Base-by-base conservation (phyloP, 2,329 filamentous ascomycete species). In the Aaosphaeria arxii region DNA sequence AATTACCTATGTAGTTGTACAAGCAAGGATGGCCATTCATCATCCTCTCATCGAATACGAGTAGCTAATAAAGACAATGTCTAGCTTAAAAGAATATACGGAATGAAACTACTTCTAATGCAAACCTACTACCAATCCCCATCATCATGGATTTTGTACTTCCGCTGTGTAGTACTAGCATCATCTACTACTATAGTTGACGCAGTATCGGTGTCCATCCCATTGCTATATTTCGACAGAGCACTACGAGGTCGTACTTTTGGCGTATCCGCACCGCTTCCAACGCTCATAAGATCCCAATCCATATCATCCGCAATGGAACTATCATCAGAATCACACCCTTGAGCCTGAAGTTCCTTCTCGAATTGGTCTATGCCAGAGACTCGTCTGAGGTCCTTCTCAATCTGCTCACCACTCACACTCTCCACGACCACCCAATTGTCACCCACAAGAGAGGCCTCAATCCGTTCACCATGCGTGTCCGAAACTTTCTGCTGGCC, bases 281-380 rank as follows among this genome's bases (percentile, higher is more conserved):
- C 30, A 17, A 49, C 36, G 42, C 52, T 53, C 5, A 57, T 40
- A 13, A 57, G 11, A 24, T 55, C 53, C 55, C 55, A 57, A 24
- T 24, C 17, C 17, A 24, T 24, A 13, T 52, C 52, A 9, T 50
- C 50, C 29, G 31, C 17, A 7, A 39, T 36, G 5, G 29, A 6
- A 17, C 6, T 7, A 38, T 24, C 11, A 24, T 17, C 13, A 4
- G 35, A 9, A 17, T 39, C 39, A 3, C 11, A 42, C 11, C 39
- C 30, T 28, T 53, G 48, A 24, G 35, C 39, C 24, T 45, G 36
- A 11, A 55, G 30, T 35, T 56, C 56, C 29, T 43, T 47, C 32
- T 56, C 52, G 33, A 56, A 58, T 17, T 50, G 49, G 11, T 55
- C 33, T 7, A 56, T 50, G 7, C 51, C 51, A 4, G 48, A 35